phyloP scores from a whole-genome alignment of 768 basidiomycete genomes.

The Artomyces pyxidatus region DNA sequence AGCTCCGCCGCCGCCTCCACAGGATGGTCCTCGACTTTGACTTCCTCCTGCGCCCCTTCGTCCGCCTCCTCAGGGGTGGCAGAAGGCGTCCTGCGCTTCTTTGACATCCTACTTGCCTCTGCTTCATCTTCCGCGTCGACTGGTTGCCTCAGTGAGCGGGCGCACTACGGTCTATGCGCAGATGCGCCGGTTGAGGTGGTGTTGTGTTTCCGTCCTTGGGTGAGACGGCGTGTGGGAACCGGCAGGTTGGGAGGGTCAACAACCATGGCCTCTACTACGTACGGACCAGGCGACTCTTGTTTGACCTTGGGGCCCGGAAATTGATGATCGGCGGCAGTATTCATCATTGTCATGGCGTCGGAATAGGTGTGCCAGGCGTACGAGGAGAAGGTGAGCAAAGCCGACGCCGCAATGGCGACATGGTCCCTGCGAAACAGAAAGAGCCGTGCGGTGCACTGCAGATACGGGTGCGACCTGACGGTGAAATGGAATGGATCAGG shows the following conservation, averaged over 20 bases:
- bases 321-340: too few species aligned
- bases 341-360: too few species aligned
- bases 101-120: constrained; percentile 52
- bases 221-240: constrained; percentile 21
- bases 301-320: constrained; percentile 16
- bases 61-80: constrained; percentile 39
- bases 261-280: constrained; percentile 43
- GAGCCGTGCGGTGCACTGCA: too few species aligned
- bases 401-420: too few species aligned
- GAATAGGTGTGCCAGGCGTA: too few species aligned
- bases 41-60: constrained; percentile 27
- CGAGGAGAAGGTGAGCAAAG: too few species aligned
- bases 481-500: too few species aligned
- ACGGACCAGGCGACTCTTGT: constrained; percentile 7
- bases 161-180: constrained; percentile 2
- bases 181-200: background rate
- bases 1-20: constrained; percentile 25
- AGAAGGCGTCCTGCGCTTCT: constrained; percentile 73
- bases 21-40: constrained; percentile 36
- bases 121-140: constrained; percentile 38
- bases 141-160: background rate
- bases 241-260: constrained; percentile 25
- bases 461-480: too few species aligned
- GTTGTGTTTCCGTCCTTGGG: constrained; percentile 9
- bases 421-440: too few species aligned